These are phyloP conservation scores for Carpinus fangiana DNA, from an alignment of 306 rosid genomes.

Conservation along the genomic window DNA sequence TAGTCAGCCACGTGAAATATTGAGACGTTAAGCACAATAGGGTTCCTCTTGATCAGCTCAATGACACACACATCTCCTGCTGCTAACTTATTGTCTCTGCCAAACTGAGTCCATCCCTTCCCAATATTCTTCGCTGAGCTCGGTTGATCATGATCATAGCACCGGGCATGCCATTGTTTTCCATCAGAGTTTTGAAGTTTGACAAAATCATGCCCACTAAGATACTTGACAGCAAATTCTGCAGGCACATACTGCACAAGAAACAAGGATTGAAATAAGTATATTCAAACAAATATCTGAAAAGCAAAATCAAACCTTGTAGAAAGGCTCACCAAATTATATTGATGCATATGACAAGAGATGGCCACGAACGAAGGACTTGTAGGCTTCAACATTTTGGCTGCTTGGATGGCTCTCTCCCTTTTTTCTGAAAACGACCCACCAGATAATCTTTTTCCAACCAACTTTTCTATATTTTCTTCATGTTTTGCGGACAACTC, in stretches of 20 bases:
- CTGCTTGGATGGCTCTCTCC: too few relatives aligned
- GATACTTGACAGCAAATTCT: constrained; percentile 7
- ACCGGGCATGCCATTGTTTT: background rate
- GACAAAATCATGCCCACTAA: background rate
- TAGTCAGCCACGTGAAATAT: too few relatives aligned
- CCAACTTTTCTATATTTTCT: too few relatives aligned
- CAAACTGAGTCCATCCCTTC: constrained; percentile 13
- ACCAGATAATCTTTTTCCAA: too few relatives aligned
- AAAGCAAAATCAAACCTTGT: too few relatives aligned
- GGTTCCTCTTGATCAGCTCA: constrained; percentile 27
- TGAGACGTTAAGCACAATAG: too few relatives aligned
- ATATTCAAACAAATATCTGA: background rate
- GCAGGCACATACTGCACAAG: constrained; percentile 11
- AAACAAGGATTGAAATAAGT: too few relatives aligned
- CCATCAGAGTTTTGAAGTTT: constrained; percentile 3
- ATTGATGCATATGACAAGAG: too few relatives aligned
- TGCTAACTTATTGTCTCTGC: constrained; percentile 9
- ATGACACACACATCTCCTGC: constrained; percentile 35
- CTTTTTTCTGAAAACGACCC: too few relatives aligned
- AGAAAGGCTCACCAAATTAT: too few relatives aligned
- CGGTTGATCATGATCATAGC: background rate
- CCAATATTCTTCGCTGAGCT: background rate
- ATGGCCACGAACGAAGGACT: too few relatives aligned
- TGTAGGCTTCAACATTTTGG: too few relatives aligned
- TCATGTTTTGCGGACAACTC: background rate